Base-by-base conservation (phyloP, 1,284 basidiomycete species). In the Sanghuangporus weigelae region DNA sequence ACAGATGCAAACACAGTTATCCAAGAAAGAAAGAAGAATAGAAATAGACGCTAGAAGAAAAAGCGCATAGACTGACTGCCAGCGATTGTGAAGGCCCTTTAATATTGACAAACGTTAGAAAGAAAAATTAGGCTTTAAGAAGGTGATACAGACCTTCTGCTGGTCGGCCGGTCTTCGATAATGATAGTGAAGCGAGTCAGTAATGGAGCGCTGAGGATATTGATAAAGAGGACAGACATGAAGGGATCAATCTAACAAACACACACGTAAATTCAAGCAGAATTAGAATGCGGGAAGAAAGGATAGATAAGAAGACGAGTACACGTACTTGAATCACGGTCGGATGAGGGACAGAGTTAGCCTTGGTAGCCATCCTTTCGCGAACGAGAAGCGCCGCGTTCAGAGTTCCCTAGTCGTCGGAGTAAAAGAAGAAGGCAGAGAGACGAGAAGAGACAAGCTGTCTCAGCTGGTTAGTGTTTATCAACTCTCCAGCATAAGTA, bases 211-310 rank as follows among this genome's bases (percentile, higher is more conserved):
- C 31, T 50, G 5, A 16, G 40, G 59, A 3, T 21, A 48, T 39
- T 8, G 53, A 21, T 14, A 3, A 16, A 14, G 21, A 26, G 26
- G 19, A 62, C 70, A 67, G 60, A 74, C 73, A 67, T 63, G 69
- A 87, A 87, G 2, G 85, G 85, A 71, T 87, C 84, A 61, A 85
- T 78, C 84, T 86, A 35, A 36, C 31, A 54, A 54, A 14, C 1
- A 7, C 26, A 51, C 3, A 31, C 26, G 3, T 31, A 0, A 31
- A 31, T 2, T 31, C 26, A 31, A 5, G 3, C 26, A 31, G 26
- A 31, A 31, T 31, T 31, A 4, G n/a, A 49, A 23, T n/a, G 12
- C 38, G 23, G 21, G 19, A 53, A 21, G 19, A 19, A 59, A 49
- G n/a, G n/a, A 31, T 14, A n/a, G n/a, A 35, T 46, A 49, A 16